Evolutionary conservation across 192 early-diverging fungal genomes (phyloP).

Genomic region (Mortierella hygrophila): DNA sequence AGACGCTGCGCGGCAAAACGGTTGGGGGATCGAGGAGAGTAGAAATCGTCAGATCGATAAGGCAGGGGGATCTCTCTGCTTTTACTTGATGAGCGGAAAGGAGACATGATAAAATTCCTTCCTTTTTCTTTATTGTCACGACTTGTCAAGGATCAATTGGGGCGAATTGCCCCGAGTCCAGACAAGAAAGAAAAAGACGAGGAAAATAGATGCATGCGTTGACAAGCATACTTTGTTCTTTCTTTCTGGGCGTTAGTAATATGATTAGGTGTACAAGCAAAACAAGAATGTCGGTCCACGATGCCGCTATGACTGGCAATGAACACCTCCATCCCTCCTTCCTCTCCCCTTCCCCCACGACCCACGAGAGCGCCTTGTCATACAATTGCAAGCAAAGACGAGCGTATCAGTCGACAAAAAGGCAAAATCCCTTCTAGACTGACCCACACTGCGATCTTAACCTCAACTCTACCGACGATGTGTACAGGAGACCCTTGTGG

Average conservation of each 20-base stretch:
- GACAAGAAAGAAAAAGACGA: neutral
- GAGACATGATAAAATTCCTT: too few relatives aligned
- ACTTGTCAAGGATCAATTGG: too few relatives aligned
- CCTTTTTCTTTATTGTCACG: too few relatives aligned
- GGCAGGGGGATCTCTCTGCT: too few relatives aligned
- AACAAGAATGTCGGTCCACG: neutral
- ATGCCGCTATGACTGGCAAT: neutral
- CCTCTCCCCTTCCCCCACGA: neutral
- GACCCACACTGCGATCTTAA: neutral
- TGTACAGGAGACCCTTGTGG: neutral
- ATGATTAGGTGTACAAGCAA: neutral
- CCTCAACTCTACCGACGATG: neutral
- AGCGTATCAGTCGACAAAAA: neutral
- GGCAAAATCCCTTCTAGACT: neutral
- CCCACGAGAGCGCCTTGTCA: neutral
- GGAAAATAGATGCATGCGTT: neutral
- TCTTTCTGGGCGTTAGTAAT: neutral
- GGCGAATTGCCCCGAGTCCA: neutral
- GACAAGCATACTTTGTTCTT: neutral
- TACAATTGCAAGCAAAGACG: neutral
- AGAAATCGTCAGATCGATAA: too few relatives aligned
- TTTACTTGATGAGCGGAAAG: too few relatives aligned
- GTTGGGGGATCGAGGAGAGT: too few relatives aligned
- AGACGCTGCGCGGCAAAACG: too few relatives aligned
- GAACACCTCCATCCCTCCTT: neutral